Evolutionary conservation across 2,329 filamentous ascomycete genomes (phyloP), one percentile per base, ranked within the genome.

Genomic region (Lachnum nothofagi): DNA sequence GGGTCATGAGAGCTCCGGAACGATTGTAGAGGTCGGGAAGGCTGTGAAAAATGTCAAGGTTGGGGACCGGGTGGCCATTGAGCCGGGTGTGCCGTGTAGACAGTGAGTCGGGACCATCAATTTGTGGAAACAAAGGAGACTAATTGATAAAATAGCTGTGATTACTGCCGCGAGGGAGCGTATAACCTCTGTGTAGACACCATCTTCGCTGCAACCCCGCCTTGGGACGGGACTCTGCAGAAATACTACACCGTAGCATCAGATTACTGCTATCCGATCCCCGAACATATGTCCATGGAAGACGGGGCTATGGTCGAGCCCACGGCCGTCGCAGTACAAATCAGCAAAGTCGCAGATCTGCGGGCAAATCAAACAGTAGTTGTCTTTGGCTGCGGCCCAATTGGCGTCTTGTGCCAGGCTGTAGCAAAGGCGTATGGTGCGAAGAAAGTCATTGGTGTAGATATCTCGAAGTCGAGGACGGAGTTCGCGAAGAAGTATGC

Each of bases 301-400:
- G 58, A 63, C 23, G 65, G 63, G 1, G 54, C 55, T 9, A 59
- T 77, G 4, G 66, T 76, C 8, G 75, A 77, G 61, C 74, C 75
- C 5, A 60, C 76, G 8, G 67, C 67, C 14, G 71, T 75, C 3
- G 73, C 73, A 2, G 65, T 77, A 1, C 72, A 74, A 23, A 65
- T 67, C 0, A 65, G 72, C 6, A 71, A 69, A 49, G 63, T 68
- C 1, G 72, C 70, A 0, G 61, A 68, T 0, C 63, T 74, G 5
- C 58, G 63, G 6, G 64, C 64, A 1, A 63, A 68, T 1, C 68
- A 74, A 44, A 74, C 68, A 0, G 68, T 76, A 1, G 58, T 74
- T 0, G 68, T 78, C 3, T 67, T 76, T 8, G 75, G 75, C 0
- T 73, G 70, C 14, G 74, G 74, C 0, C 72, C 75, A 0, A 76